Conservation (phyloP, 177 flowering plant genomes). For the Vitis hybrid region DNA sequence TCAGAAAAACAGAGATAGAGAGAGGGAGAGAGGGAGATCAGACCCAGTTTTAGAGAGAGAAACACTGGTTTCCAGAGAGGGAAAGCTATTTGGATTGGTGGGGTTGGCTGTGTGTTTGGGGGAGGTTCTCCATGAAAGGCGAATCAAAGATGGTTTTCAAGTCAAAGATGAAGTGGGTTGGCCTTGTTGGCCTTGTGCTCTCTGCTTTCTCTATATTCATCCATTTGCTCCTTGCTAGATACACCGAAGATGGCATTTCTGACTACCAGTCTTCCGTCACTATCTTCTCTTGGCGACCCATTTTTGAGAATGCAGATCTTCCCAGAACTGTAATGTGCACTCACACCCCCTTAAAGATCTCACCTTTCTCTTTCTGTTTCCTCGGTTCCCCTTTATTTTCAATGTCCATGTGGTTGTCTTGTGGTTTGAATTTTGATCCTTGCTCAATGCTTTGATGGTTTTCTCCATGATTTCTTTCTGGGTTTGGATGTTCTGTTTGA, state of each 20-base stretch:
- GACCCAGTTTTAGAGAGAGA: not conserved
- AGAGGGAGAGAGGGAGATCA: not conserved
- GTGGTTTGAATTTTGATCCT: not conserved
- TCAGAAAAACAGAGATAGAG: not conserved
- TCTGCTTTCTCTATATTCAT: constrained; percentile 66
- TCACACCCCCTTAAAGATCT: constrained; percentile 19
- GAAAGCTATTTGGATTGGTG: not conserved
- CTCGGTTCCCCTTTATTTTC: no score
- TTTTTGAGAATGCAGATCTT: constrained; percentile 48
- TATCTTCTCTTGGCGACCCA: constrained; percentile 85
- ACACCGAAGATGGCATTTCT: constrained; percentile 45
- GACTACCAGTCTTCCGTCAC: constrained; percentile 63
- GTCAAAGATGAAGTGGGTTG: constrained; percentile 78
- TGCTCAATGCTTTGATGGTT: not conserved
- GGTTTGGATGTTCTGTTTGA: not conserved
- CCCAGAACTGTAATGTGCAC: constrained; percentile 41
- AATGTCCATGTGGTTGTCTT: not conserved
- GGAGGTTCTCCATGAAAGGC: constrained; percentile 39
- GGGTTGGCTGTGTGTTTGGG: not conserved
- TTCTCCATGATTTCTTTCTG: not conserved
- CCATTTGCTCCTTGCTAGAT: constrained; percentile 81
- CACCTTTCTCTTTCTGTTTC: constrained; percentile 7
- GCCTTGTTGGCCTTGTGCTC: constrained; percentile 65
- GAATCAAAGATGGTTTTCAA: constrained; percentile 60
- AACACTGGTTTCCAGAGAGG: not conserved